Base-by-base conservation (phyloP, 768 basidiomycete genomes). In the Dentipellis sp. region DNA sequence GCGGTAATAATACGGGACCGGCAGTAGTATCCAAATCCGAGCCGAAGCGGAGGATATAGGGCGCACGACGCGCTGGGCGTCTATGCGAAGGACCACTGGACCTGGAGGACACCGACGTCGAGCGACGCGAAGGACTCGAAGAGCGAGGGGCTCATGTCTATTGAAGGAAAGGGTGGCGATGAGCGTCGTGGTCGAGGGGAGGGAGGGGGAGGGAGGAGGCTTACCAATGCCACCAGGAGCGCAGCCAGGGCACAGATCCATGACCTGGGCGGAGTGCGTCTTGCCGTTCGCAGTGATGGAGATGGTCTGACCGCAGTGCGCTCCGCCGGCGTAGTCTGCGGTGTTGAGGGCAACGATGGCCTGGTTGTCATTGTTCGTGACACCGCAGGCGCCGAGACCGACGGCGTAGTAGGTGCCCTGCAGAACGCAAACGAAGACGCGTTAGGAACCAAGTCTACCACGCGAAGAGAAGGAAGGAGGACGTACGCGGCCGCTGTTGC, bases 391-490 rank as follows among this genome's bases (percentile, higher is more conserved):
- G 46, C 85, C 87, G 22, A 74, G 63, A 35, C 69, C 81, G 54
- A 75, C 77, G 58, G 81, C 59, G 66, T 78, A 89, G 78, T 78
- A 89, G 36, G 86, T 89, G 40, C 80, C 86, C 86, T 88, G 50
- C 46, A 52, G 55, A 45, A 45, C 42, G 14, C 9, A 17, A 45
- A 45, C 42, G 14, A 19, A 17, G 42, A 19, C 19, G 10, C n/a
- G 19, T 45, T 4, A 45, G n/a, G n/a, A 36, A 35, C 8, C 11
- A 34, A 9, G 22, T 11, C 5, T 49, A 34, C 14, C 37, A 52
- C 4, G 47, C 38, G 9, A 38, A 37, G n/a, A 39, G 21, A 40
- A n/a, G n/a, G 17, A 14, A 48, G 45, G 10, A 35, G 17, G 51
- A 72, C 79, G 56, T 66, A 87, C 86, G 57, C 72, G 70, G 37